Evolutionary conservation across 2,329 filamentous ascomycete species (phyloP).

Genomic region (Ophiosphaerella herpotricha): DNA sequence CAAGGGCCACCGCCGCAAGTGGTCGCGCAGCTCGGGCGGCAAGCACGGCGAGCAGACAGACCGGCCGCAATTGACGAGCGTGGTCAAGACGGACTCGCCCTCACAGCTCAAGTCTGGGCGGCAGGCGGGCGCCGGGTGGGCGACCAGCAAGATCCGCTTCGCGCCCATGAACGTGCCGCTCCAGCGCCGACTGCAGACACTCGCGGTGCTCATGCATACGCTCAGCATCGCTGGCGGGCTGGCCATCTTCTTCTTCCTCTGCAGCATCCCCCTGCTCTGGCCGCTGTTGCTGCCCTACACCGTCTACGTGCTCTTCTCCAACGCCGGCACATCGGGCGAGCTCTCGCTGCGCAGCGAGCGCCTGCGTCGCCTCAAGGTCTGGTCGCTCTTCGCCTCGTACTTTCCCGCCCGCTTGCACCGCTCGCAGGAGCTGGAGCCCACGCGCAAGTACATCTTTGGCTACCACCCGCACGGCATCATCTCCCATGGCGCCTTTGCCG

Average conservation of each 20-base stretch:
- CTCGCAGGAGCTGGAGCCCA: constrained; percentile 75
- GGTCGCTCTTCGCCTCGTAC: constrained; percentile 89
- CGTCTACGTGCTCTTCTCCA: constrained; percentile 80
- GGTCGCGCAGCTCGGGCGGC: constrained; percentile 36
- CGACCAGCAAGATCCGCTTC: constrained; percentile 72
- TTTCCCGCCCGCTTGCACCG: constrained; percentile 90
- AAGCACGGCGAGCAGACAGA: constrained; percentile 18
- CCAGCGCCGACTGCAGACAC: constrained; percentile 56
- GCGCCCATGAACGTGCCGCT: constrained; percentile 76
- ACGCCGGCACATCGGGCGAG: constrained; percentile 74
- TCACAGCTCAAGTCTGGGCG: constrained; percentile 57
- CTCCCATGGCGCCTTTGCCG: constrained; percentile 90
- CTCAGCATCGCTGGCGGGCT: constrained; percentile 58
- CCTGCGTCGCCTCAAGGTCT: constrained; percentile 73
- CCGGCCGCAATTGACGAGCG: too few relatives aligned
- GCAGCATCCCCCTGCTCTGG: constrained; percentile 91
- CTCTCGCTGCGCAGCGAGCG: constrained; percentile 75
- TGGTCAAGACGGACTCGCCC: neutral
- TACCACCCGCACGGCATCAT: constrained; percentile 99
- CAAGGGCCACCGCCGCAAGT: constrained; percentile 34
- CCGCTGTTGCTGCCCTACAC: constrained; percentile 78
- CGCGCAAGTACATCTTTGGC: constrained; percentile 92
- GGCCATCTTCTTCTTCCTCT: constrained; percentile 86
- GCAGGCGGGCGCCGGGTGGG: constrained; percentile 60
- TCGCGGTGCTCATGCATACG: constrained; percentile 56